A percentile compares a stretch with the other conserved stretches of the same genome.
These are phyloP conservation scores for Epichloe brachyelytri DNA, from an alignment of 2,329 filamentous ascomycete species.

Conservation along the genomic window DNA sequence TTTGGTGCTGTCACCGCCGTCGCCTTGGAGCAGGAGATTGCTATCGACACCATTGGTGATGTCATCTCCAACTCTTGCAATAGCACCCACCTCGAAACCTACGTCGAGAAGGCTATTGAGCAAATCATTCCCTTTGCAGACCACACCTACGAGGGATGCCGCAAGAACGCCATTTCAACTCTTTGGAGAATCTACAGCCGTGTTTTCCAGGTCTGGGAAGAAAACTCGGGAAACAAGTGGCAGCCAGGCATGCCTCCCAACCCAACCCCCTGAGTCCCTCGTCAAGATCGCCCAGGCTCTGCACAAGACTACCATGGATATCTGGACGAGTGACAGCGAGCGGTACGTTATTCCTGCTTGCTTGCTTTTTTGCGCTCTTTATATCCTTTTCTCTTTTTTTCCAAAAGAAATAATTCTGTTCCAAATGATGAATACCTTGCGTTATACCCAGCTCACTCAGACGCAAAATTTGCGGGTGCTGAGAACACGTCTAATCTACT, in stretches of 20 bases:
- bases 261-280: conserved; percentile 62
- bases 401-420: conserved; percentile 2
- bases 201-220: conserved; percentile 78
- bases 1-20: conserved; percentile 79
- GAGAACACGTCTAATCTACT: conserved; percentile 54
- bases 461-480: conserved; percentile 76
- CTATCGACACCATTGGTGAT: conserved; percentile 87
- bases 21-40: conserved; percentile 93
- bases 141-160: conserved; percentile 84
- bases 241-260: conserved; percentile 74
- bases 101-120: conserved; percentile 80
- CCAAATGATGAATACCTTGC: conserved; percentile 73
- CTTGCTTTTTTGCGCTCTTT: conserved; percentile 3
- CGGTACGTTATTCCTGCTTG: conserved; percentile 51
- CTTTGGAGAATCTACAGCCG: conserved; percentile 89
- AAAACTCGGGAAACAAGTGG: conserved; percentile 66
- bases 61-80: conserved; percentile 77
- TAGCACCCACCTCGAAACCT: conserved; percentile 59
- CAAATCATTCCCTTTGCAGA: conserved; percentile 69
- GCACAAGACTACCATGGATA: conserved; percentile 66
- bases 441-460: conserved; percentile 99
- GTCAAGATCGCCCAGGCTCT: conserved; percentile 78
- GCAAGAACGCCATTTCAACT: conserved; percentile 82
- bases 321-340: conserved; percentile 86
- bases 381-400: conserved; percentile 4